Evolutionary conservation across 768 basidiomycete genomes (phyloP).

Genomic region (Dioszegia aurantiaca): DNA sequence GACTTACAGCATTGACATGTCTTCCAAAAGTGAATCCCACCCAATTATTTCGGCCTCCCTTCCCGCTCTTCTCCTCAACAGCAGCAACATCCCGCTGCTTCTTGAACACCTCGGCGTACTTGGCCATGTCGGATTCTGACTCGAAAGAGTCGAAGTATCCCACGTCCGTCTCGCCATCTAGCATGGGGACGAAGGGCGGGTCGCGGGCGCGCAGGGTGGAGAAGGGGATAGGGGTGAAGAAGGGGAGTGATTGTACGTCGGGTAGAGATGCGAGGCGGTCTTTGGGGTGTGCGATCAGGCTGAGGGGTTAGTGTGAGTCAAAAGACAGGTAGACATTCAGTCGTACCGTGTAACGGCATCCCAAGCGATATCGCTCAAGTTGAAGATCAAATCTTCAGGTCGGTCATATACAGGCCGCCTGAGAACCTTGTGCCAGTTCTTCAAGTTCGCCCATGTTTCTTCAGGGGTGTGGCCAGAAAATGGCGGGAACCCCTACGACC

Average conservation of each 20-base stretch:
- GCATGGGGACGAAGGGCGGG: constrained; percentile 89
- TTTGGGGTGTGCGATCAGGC: constrained; percentile 79
- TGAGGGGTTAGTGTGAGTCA: background rate
- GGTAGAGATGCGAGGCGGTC: constrained; percentile 71
- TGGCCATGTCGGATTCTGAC: constrained; percentile 89
- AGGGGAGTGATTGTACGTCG: constrained; percentile 73
- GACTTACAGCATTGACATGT: constrained; percentile 35
- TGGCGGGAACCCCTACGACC: constrained; percentile 77
- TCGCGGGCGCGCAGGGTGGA: constrained; percentile 68
- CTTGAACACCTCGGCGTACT: constrained; percentile 96
- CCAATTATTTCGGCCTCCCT: constrained; percentile 51
- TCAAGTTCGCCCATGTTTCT: constrained; percentile 98
- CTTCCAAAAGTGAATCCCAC: constrained; percentile 53
- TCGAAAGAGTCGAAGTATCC: constrained; percentile 59
- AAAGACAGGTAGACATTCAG: constrained; percentile 2
- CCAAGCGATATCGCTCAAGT: constrained; percentile 89
- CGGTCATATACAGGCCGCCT: constrained; percentile 92
- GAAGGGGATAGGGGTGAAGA: constrained; percentile 77
- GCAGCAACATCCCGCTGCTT: constrained; percentile 92
- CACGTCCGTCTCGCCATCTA: constrained; percentile 91
- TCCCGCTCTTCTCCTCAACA: constrained; percentile 72
- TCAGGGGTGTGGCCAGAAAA: constrained; percentile 94
- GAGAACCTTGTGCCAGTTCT: constrained; percentile 93
- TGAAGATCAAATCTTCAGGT: constrained; percentile 94
- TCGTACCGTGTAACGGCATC: constrained; percentile 79